A percentile compares a stretch with the other conserved stretches of the same genome.
Evolutionary conservation across 768 basidiomycete species (phyloP).

Genomic region (Amanita pseudoporphyria): DNA sequence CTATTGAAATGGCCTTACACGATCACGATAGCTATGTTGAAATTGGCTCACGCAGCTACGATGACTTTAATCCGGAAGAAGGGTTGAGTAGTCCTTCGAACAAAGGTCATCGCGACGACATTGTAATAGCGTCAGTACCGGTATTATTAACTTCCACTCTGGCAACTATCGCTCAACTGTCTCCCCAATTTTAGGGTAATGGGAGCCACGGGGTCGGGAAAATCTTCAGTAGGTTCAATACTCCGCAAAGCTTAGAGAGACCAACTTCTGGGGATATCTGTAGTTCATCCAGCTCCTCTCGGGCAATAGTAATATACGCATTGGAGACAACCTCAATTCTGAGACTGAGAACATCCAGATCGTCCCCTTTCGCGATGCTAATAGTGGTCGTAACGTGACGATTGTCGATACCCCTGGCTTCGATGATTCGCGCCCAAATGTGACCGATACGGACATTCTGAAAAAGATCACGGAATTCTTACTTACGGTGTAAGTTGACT

Average conservation of each 20-base stretch:
- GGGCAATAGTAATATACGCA: neutral
- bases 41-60: no score
- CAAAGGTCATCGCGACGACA: no score
- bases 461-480: constrained; percentile 21
- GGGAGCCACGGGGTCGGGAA: no score
- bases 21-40: no score
- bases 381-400: constrained; percentile 11
- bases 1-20: no score
- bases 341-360: neutral
- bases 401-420: constrained; percentile 20
- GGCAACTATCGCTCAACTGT: no score
- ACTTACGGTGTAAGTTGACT: constrained; percentile 5
- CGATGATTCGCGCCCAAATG: constrained; percentile 16
- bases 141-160: no score
- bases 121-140: no score
- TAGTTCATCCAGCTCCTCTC: neutral
- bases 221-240: no score
- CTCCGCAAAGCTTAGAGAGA: neutral
- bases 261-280: neutral
- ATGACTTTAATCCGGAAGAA: no score
- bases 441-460: constrained; percentile 26
- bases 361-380: constrained; percentile 6
- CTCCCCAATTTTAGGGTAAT: no score
- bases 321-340: neutral
- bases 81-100: no score